Conservation (phyloP, 2,329 filamentous ascomycete genomes). For the Xylariomycetidae sp. region DNA sequence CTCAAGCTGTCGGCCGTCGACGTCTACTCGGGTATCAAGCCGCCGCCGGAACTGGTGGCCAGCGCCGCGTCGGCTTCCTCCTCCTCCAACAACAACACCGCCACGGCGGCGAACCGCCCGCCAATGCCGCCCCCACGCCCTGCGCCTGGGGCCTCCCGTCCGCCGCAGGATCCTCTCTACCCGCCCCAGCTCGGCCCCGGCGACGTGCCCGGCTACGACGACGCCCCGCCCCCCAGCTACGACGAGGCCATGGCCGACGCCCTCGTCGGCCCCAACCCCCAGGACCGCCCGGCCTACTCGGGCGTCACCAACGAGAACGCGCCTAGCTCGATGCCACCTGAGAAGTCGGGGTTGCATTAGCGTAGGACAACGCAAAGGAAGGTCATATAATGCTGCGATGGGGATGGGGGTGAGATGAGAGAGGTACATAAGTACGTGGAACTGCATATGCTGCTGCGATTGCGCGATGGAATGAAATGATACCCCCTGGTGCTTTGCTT, state of each 20-base stretch:
- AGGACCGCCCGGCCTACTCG: conserved; percentile 60
- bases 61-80: conserved; percentile 16
- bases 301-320: conserved; percentile 57
- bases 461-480: too few relatives aligned
- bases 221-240: conserved; percentile 90
- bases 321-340: conserved; percentile 38
- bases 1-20: conserved; percentile 68
- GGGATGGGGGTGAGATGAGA: too few relatives aligned
- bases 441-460: too few relatives aligned
- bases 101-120: conserved; percentile 6
- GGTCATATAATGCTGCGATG: too few relatives aligned
- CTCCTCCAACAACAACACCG: conserved; percentile 19
- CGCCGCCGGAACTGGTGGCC: conserved; percentile 69
- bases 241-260: conserved; percentile 85
- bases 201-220: conserved; percentile 48
- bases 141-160: conserved; percentile 3
- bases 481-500: too few relatives aligned
- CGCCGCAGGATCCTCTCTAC: conserved; percentile 44
- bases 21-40: conserved; percentile 82
- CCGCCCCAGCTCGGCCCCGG: conserved; percentile 49
- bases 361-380: too few relatives aligned
- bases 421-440: too few relatives aligned
- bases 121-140: conserved; percentile 36
- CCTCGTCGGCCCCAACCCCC: conserved; percentile 50
- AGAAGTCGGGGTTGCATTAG: conserved; percentile 17